phyloP scores from a whole-genome alignment of 345 rosid species.

The Salix koriyanagi region DNA sequence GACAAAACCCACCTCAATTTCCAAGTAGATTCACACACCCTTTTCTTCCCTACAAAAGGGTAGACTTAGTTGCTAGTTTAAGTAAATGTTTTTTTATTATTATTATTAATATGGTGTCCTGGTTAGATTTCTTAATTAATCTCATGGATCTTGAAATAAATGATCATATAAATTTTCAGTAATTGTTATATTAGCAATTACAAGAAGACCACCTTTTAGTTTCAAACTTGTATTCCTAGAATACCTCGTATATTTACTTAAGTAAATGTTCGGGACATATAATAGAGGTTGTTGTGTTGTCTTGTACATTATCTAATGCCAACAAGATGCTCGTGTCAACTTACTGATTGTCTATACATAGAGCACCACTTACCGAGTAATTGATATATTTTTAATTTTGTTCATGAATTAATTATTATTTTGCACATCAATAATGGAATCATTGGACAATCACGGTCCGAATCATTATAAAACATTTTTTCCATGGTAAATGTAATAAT shows the following conservation, averaged over 20 bases:
- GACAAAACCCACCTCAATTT: conserved; percentile 54
- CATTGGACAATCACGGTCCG: not conserved
- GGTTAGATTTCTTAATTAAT: too few relatives aligned
- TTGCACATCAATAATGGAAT: not conserved
- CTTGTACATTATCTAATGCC: conserved; percentile 4
- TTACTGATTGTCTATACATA: not conserved
- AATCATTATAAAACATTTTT: not conserved
- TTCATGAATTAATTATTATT: not conserved
- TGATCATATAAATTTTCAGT: too few relatives aligned
- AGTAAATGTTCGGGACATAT: conserved; percentile 14
- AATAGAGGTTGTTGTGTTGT: conserved; percentile 1
- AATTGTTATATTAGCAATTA: too few relatives aligned
- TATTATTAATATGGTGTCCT: too few relatives aligned
- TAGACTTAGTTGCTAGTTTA: conserved; percentile 11
- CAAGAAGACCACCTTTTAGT: too few relatives aligned
- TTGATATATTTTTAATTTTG: not conserved
- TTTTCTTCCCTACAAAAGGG: conserved; percentile 23
- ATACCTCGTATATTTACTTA: not conserved
- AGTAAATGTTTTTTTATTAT: not conserved
- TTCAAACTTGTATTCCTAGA: fast-evolving
- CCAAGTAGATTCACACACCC: conserved; percentile 54
- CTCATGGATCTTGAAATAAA: fast-evolving
- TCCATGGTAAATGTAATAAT: not conserved
- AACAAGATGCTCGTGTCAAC: conserved; percentile 3
- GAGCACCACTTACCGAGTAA: not conserved